A percentile compares a stretch with the other conserved stretches of the same genome.
Conservation (phyloP, 176 grass and related monocot genomes). For the maize (Zea mays) region Zm-B73-REFERENCE-NAM-5.0 NC_050096.1:38983001-38983500, state of each 20-base stretch:
- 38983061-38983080: too few species aligned
- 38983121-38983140: not conserved
- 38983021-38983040: too few species aligned
- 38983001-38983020: too few species aligned
- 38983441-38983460: not conserved
- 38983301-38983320: not conserved
- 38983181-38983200: not conserved
- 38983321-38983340: conserved; percentile 26
- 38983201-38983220: not conserved
- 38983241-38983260: not conserved
- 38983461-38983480: conserved; percentile 7
- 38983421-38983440: not conserved
- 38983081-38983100: too few species aligned
- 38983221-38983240: not conserved
- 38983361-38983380: conserved; percentile 9
- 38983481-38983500: not conserved
- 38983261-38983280: not conserved
- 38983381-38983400: conserved; percentile 18
- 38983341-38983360: conserved; percentile 13
- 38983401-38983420: not conserved
- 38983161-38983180: not conserved
- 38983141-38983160: not conserved
- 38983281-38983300: conserved; percentile 2
- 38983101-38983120: too few species aligned
- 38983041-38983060: too few species aligned